Conservation (phyloP, 495 filamentous ascomycete species). For the Xylaria acuta region DNA sequence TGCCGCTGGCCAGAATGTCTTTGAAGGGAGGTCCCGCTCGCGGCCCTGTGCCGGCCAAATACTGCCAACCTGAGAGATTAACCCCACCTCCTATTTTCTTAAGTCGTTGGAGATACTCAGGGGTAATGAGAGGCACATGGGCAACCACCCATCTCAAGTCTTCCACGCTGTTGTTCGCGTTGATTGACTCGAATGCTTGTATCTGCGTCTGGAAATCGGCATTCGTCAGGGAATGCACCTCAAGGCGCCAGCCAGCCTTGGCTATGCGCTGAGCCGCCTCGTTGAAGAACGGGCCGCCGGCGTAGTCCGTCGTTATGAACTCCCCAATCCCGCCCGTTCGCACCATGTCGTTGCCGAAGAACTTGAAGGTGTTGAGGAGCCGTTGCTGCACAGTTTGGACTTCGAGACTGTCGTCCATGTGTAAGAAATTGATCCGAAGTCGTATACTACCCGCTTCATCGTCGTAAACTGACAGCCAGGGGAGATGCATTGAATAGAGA, state of each 20-base stretch:
- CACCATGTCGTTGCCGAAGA: constrained; percentile 40
- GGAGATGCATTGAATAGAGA: constrained; percentile 34
- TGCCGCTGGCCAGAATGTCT: constrained; percentile 35
- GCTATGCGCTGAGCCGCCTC: constrained; percentile 30
- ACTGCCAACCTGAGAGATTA: constrained; percentile 37
- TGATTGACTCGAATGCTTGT: constrained; percentile 31
- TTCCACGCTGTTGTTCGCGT: constrained; percentile 22
- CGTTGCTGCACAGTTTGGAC: constrained; percentile 29
- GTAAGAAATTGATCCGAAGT: constrained; percentile 39
- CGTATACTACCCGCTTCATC: constrained; percentile 25
- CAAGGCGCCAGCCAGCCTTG: constrained; percentile 37
- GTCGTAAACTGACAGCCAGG: constrained; percentile 36
- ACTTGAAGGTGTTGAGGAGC: constrained; percentile 35
- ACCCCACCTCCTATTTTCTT: constrained; percentile 39
- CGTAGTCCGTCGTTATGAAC: constrained; percentile 34
- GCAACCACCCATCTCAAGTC: constrained; percentile 39
- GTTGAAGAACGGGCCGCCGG: constrained; percentile 35
- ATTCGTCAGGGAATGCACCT: constrained; percentile 36
- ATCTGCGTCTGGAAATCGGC: constrained; percentile 34
- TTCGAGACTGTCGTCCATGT: constrained; percentile 27
- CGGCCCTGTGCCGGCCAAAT: constrained; percentile 33
- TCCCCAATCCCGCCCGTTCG: constrained; percentile 41
- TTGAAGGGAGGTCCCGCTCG: constrained; percentile 37
- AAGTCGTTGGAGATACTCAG: constrained; percentile 32
- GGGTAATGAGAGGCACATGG: constrained; percentile 39